Evolutionary conservation across 352 stramenopile species (phyloP), one percentile per base, ranked within the genome.

Genomic region (Globisporangium rhizosaccharum): DNA sequence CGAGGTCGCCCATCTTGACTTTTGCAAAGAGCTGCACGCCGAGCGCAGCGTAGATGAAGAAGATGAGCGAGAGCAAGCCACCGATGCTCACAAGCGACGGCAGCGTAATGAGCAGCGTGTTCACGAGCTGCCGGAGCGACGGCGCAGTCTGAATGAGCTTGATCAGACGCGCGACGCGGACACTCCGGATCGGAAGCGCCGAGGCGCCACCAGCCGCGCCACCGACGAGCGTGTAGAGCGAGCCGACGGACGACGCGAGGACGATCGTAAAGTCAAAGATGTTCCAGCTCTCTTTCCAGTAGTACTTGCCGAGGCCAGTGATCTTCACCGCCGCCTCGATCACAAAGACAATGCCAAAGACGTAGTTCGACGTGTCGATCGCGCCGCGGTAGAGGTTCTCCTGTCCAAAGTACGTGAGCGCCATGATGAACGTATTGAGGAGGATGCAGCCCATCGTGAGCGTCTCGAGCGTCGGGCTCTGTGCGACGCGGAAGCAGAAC

Each of bases 21-120:
- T 81, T 90, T 17, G 78, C 81, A 56, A 93, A 97, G 30, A 95
- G 68, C 70, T 97, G 78, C n/a, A 96, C 79, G 1, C 83, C 84
- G 41, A 92, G 65, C 7, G 88, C 80, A 23, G 87, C 77, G 52
- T 90, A 96, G 51, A 97, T 94, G 71, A 94, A 96, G 54, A 95
- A 88, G 15, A 97, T 64, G 33, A 97, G 72, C 4, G 84, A 72
- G n/a, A 97, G 58, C 15, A 97, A 66, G 9, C 68, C 70, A 20
- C 72, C 82, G 52, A 97, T 89, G 65, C 92, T 94, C 12, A 72
- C 71, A 18, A 90, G 74, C 12, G 73, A 84, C 39, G 86, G 87
- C 41, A 97, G 65, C 20, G 81, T 85, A 30, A 79, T 72, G 17
- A 96, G 36, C 26, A 97, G 74, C 7, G 87, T 94, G 57, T 92